phyloP scores from a whole-genome alignment of 371 early-diverging fungal species.

The Neoconidiobolus thromboides region DNA sequence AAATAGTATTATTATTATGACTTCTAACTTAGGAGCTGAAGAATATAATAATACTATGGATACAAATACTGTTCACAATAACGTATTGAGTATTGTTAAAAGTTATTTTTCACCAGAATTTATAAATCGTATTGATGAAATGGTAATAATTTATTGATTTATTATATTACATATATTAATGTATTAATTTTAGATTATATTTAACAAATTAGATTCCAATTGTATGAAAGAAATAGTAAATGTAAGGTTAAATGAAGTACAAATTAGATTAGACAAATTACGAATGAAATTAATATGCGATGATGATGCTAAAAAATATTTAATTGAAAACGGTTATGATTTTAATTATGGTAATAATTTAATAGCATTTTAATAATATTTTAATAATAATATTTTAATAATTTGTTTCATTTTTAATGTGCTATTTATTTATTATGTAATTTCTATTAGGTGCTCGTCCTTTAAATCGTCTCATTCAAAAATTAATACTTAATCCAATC shows the following conservation, averaged over 20 bases:
- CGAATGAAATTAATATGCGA: slow-evolving; percentile 42
- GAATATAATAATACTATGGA: slow-evolving; percentile 15
- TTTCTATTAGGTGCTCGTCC: slow-evolving; percentile 5
- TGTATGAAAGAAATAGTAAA: slow-evolving; percentile 64
- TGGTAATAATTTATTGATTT: slow-evolving; percentile 12
- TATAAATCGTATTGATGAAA: slow-evolving; percentile 76
- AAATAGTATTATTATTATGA: slow-evolving; percentile 87
- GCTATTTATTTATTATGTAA: too few relatives aligned
- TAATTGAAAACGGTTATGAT: slow-evolving; percentile 59
- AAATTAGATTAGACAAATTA: slow-evolving; percentile 48
- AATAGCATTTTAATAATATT: too few relatives aligned
- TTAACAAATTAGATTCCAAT: slow-evolving; percentile 53
- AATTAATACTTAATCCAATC: slow-evolving; percentile 57
- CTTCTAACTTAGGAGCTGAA: slow-evolving; percentile 57
- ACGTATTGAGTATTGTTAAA: slow-evolving; percentile 41
- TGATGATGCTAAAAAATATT: slow-evolving; percentile 49
- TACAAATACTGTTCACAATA: slow-evolving; percentile 6
- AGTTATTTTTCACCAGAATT: slow-evolving; percentile 79
- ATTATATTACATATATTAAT: background rate
- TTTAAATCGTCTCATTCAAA: slow-evolving; percentile 57
- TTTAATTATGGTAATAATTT: slow-evolving; percentile 38
- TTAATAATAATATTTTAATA: too few relatives aligned
- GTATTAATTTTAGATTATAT: slow-evolving; percentile 25
- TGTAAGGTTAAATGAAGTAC: slow-evolving; percentile 57
- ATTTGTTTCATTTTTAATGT: too few relatives aligned